Conservation (phyloP, 805 yeast genomes). For the Ogataea salicorniae region DNA sequence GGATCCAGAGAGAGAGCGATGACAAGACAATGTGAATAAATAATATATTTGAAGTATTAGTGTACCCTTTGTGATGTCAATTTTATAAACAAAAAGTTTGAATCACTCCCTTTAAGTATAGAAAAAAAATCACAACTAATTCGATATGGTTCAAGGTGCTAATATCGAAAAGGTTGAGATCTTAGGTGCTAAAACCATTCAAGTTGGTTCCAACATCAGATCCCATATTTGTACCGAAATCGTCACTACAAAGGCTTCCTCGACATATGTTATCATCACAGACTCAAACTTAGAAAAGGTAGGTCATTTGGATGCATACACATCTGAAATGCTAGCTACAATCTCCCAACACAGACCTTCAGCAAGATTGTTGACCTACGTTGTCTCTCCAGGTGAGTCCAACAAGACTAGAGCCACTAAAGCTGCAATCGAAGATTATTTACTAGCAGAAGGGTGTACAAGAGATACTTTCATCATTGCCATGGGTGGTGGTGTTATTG, state of each 20-base stretch:
- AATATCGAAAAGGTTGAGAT: conserved; percentile 56
- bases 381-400: conserved; percentile 89
- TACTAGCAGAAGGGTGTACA: conserved; percentile 81
- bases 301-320: conserved; percentile 51
- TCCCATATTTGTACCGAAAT: conserved; percentile 68
- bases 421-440: conserved; percentile 87
- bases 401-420: conserved; percentile 85
- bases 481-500: conserved; percentile 97
- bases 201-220: conserved; percentile 81
- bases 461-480: conserved; percentile 94
- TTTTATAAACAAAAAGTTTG: too few relatives aligned
- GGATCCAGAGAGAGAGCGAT: too few relatives aligned
- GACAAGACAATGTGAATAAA: too few relatives aligned
- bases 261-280: conserved; percentile 88
- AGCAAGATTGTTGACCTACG: conserved; percentile 66
- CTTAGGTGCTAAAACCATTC: conserved; percentile 78
- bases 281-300: conserved; percentile 73
- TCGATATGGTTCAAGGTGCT: conserved; percentile 16
- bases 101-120: too few relatives aligned
- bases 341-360: conserved; percentile 38
- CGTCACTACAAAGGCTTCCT: conserved; percentile 59
- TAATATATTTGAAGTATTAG: too few relatives aligned
- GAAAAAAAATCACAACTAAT: not conserved
- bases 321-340: conserved; percentile 35
- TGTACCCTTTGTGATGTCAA: too few relatives aligned